A percentile compares a stretch with the other conserved stretches of the same genome.
These are phyloP conservation scores for Podospora conica DNA, from an alignment of 495 filamentous ascomycete species.

Conservation along the genomic window DNA sequence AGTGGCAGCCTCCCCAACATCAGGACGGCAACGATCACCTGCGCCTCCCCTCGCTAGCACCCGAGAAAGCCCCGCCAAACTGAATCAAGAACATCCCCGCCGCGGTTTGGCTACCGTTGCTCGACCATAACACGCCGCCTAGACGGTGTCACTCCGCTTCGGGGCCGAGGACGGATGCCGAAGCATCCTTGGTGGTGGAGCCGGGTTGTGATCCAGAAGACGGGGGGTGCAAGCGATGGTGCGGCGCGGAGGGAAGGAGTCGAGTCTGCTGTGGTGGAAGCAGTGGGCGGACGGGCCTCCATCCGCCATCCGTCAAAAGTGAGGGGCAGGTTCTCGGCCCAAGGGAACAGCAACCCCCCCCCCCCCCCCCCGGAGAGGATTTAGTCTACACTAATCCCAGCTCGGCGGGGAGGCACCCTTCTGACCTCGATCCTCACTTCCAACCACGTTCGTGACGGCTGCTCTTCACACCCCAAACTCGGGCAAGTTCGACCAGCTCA, in stretches of 20 bases:
- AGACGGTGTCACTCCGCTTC: not conserved
- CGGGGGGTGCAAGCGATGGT: not conserved
- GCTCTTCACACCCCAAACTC: slow-evolving; percentile 27
- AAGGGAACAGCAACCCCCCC: too few species aligned
- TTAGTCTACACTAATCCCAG: not conserved
- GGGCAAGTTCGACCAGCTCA: slow-evolving; percentile 50
- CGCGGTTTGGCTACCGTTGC: not conserved
- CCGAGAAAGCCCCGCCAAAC: not conserved
- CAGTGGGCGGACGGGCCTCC: too few species aligned
- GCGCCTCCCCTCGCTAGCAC: too few species aligned
- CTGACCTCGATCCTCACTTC: slow-evolving; percentile 1
- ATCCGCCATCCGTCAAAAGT: too few species aligned
- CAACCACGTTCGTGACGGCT: not conserved
- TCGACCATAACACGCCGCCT: not conserved
- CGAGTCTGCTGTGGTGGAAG: too few species aligned
- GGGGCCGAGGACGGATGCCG: not conserved
- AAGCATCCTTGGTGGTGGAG: not conserved
- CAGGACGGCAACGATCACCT: not conserved
- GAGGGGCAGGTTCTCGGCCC: too few species aligned
- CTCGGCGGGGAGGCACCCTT: not conserved
- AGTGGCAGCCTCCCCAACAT: not conserved
- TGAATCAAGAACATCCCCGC: not conserved
- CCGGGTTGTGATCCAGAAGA: not conserved
- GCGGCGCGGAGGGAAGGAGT: too few species aligned
- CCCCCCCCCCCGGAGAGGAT: not conserved